These are phyloP conservation scores for Penicillium sp. DNA, from an alignment of 2,329 filamentous ascomycete species.

Conservation along the genomic window DNA sequence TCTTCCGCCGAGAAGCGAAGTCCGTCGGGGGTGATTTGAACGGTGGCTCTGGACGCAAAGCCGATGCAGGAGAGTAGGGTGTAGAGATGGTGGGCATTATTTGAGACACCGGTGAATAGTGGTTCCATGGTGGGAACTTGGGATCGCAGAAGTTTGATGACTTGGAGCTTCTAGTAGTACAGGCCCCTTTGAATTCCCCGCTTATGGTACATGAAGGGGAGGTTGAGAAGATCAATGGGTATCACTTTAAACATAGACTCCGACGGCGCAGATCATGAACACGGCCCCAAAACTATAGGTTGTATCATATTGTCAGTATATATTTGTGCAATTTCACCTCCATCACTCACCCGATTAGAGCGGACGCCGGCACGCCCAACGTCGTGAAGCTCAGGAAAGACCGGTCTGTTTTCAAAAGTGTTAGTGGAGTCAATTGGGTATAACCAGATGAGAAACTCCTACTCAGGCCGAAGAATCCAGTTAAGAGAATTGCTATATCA, in stretches of 20 bases:
- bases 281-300: conserved; percentile 79
- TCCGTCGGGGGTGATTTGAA: conserved; percentile 79
- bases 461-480: conserved; percentile 85
- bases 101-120: conserved; percentile 61
- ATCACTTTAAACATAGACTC: conserved; percentile 81
- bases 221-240: conserved; percentile 19
- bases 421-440: conserved; percentile 9
- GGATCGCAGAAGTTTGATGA: conserved; percentile 17
- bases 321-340: conserved; percentile 20
- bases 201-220: conserved; percentile 38
- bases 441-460: conserved; percentile 33
- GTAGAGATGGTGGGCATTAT: conserved; percentile 60
- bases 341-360: conserved; percentile 77
- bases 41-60: conserved; percentile 58
- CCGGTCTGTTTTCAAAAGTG: conserved; percentile 60
- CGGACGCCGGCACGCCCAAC: conserved; percentile 80
- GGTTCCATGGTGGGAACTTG: conserved; percentile 32
- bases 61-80: conserved; percentile 61
- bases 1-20: conserved; percentile 87
- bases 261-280: conserved; percentile 98
- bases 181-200: conserved; percentile 29
- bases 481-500: conserved; percentile 60
- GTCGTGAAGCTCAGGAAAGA: conserved; percentile 73
- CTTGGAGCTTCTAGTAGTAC: conserved; percentile 35
- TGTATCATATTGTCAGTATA: conserved; percentile 2